These are phyloP conservation scores for Fusarium beomiforme DNA, from an alignment of 2,329 filamentous ascomycete genomes.

Conservation along the genomic window DNA sequence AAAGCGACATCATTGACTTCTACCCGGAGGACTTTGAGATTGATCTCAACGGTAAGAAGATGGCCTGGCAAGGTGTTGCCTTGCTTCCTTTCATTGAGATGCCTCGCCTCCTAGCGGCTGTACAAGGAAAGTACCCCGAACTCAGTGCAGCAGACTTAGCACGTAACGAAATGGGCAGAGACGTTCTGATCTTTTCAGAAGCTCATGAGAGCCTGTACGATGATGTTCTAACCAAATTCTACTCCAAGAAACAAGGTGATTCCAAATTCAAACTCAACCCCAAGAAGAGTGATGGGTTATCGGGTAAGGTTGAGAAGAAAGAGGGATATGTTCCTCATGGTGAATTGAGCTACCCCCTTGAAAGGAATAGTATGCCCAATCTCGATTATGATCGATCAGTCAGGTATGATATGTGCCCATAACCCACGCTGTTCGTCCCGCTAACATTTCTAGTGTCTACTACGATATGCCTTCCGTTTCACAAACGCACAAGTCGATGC, in stretches of 20 bases:
- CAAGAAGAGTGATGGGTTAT: constrained; percentile 77
- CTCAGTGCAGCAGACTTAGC: constrained; percentile 79
- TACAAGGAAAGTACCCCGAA: constrained; percentile 82
- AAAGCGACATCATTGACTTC: constrained; percentile 96
- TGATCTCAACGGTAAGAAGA: constrained; percentile 97
- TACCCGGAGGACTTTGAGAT: constrained; percentile 95
- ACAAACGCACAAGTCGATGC: constrained; percentile 90
- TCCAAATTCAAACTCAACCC: constrained; percentile 78
- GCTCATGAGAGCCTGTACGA: constrained; percentile 83
- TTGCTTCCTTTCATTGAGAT: constrained; percentile 97
- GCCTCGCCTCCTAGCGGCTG: constrained; percentile 81
- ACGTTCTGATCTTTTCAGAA: constrained; percentile 86
- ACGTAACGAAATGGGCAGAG: constrained; percentile 82
- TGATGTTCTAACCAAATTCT: constrained; percentile 85
- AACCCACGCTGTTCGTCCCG: not conserved
- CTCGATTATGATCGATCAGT: constrained; percentile 89
- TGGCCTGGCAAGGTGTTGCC: constrained; percentile 96
- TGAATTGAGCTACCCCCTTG: constrained; percentile 80
- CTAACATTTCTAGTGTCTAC: constrained; percentile 70
- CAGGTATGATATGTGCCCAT: constrained; percentile 65
- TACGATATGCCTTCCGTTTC: constrained; percentile 82
- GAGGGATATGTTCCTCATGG: constrained; percentile 87
- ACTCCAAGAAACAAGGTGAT: constrained; percentile 83
- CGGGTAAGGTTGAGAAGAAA: constrained; percentile 84
- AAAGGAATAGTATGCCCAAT: constrained; percentile 75